Conservation (phyloP, 768 basidiomycete species). For the Xerocomus spinulosus region DNA sequence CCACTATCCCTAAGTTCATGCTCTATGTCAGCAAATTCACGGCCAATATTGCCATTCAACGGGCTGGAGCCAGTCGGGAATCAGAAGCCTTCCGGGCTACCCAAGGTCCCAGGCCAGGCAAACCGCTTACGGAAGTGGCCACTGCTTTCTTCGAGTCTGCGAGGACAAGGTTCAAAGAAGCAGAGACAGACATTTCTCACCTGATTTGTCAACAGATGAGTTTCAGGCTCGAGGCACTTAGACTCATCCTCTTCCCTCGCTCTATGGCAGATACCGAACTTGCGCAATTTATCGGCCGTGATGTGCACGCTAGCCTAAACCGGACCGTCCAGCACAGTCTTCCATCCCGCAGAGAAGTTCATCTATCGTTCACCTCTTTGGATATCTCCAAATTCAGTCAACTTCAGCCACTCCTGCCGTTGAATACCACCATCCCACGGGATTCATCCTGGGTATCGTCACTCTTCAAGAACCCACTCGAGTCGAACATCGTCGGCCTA, state of each 20-base stretch:
- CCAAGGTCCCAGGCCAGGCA: constrained; percentile 68
- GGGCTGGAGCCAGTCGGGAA: constrained; percentile 72
- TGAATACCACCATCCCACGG: constrained; percentile 37
- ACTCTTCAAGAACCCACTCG: constrained; percentile 55
- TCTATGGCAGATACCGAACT: constrained; percentile 75
- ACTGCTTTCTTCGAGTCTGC: constrained; percentile 79
- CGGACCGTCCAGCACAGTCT: constrained; percentile 50
- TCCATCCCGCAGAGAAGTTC: constrained; percentile 59
- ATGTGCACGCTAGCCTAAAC: constrained; percentile 67
- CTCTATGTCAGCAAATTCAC: constrained; percentile 72
- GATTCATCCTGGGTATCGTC: constrained; percentile 55
- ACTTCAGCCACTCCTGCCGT: constrained; percentile 44
- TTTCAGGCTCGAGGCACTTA: constrained; percentile 59
- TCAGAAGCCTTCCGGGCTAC: constrained; percentile 74
- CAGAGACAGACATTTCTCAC: constrained; percentile 54
- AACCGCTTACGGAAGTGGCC: constrained; percentile 81
- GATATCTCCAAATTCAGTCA: constrained; percentile 71
- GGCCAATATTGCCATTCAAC: constrained; percentile 66
- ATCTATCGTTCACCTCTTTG: constrained; percentile 72
- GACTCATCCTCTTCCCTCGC: constrained; percentile 72
- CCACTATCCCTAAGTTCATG: constrained; percentile 73
- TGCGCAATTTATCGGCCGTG: constrained; percentile 65
- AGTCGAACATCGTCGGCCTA: constrained; percentile 74
- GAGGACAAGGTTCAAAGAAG: constrained; percentile 64
- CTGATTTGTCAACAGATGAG: constrained; percentile 71